A percentile compares a stretch with the other conserved stretches of the same genome.
phyloP scores from a whole-genome alignment of 2,329 filamentous ascomycete genomes.

The Madurella mycetomatis region DNA sequence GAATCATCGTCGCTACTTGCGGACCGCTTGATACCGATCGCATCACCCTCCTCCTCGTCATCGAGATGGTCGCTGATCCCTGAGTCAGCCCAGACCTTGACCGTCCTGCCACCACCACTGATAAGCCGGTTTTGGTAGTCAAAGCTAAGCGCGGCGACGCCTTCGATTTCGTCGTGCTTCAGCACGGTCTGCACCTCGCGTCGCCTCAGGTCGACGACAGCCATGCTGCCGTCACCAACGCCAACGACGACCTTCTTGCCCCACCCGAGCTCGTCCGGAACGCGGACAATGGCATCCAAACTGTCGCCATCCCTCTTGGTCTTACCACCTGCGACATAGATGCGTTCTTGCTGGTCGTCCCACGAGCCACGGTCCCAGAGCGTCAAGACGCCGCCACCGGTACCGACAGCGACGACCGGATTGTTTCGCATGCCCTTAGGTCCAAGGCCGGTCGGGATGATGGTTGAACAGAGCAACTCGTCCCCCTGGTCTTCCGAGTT shows the following conservation, averaged over 20 bases:
- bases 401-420: slow-evolving; percentile 72
- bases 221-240: slow-evolving; percentile 72
- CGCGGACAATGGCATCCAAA: slow-evolving; percentile 68
- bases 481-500: slow-evolving; percentile 94
- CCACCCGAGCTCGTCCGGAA: slow-evolving; percentile 66
- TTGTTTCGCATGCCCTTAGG: slow-evolving; percentile 62
- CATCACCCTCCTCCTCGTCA: slow-evolving; percentile 48
- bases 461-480: slow-evolving; percentile 76
- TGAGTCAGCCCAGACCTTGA: slow-evolving; percentile 88
- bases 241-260: slow-evolving; percentile 74
- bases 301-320: slow-evolving; percentile 61
- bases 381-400: slow-evolving; percentile 74
- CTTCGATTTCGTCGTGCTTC: slow-evolving; percentile 83
- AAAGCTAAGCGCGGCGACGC: slow-evolving; percentile 75
- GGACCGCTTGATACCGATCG: slow-evolving; percentile 44
- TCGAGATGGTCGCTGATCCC: slow-evolving; percentile 39
- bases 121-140: slow-evolving; percentile 84
- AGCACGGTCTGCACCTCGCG: slow-evolving; percentile 66
- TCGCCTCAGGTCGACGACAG: slow-evolving; percentile 68
- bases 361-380: slow-evolving; percentile 92
- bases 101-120: slow-evolving; percentile 75
- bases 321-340: slow-evolving; percentile 64
- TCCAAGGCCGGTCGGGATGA: slow-evolving; percentile 67
- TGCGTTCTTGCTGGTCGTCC: slow-evolving; percentile 91
- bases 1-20: slow-evolving; percentile 44